Evolutionary conservation across 495 filamentous ascomycete species (phyloP).

Genomic region (Ascodesmis nigricans): DNA sequence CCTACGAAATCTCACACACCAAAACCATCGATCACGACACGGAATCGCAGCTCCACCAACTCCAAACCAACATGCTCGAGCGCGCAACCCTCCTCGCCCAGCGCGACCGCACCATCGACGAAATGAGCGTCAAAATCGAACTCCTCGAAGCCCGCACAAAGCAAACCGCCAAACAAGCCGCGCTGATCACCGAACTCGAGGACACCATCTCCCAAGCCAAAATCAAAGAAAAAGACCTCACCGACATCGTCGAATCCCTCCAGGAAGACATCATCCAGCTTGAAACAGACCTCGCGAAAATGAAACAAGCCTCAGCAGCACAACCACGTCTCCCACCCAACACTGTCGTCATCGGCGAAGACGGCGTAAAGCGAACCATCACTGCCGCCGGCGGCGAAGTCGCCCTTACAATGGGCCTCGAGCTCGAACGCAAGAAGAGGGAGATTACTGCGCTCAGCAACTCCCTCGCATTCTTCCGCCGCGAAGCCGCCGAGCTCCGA

Average conservation of each 20-base stretch:
- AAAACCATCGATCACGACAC: conserved; percentile 58
- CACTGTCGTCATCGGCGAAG: too few relatives aligned
- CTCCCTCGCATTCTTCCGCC: conserved; percentile 54
- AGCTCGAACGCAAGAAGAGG: conserved; percentile 49
- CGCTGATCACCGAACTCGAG: conserved; percentile 42
- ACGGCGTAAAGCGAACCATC: conserved; percentile 36
- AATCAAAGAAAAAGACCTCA: conserved; percentile 29
- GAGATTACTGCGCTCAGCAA: conserved; percentile 51
- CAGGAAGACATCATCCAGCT: conserved; percentile 37
- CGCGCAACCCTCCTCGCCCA: conserved; percentile 39
- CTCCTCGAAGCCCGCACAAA: conserved; percentile 62
- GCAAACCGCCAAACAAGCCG: conserved; percentile 49
- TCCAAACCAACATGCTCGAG: conserved; percentile 52
- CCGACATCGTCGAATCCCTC: conserved; percentile 31
- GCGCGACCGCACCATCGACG: conserved; percentile 44
- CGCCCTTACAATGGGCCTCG: conserved; percentile 44
- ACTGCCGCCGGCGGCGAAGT: conserved; percentile 35
- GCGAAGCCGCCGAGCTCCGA: conserved; percentile 49
- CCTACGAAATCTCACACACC: conserved; percentile 51
- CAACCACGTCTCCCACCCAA: too few relatives aligned
- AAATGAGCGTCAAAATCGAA: conserved; percentile 72
- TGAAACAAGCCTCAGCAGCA: conserved; percentile 50
- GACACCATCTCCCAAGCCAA: conserved; percentile 33
- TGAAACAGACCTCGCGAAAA: conserved; percentile 40
- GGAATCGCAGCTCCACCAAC: conserved; percentile 51